Base-by-base conservation (phyloP, 2,329 filamentous ascomycete species). In the Xylariaceae sp. region DNA sequence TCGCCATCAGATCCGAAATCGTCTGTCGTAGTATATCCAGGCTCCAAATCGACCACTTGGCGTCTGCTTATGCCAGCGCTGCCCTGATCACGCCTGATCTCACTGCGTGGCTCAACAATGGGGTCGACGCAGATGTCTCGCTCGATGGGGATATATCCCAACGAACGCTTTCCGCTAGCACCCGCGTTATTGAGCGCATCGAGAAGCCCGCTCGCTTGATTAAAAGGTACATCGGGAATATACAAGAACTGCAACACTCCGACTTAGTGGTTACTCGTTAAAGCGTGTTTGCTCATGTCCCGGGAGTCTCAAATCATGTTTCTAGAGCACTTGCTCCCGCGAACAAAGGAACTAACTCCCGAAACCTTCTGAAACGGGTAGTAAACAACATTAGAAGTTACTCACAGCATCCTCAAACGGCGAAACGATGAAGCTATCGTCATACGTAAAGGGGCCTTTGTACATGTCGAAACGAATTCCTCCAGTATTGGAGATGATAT, bases 401-500 rank as follows among this genome's bases (percentile, higher is more conserved):
- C 22, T 27, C 22, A 27, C 22, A 1, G 69, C 64, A 43, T 82
- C 75, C 5, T 64, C 61, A 61, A 82, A 83, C 0, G 80, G 79
- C 0, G 75, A 77, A 0, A 81, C 75, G 54, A 82, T 81, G 62
- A 77, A 81, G 40, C 65, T 70, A 50, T 73, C 70, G 39, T 75
- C 72, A 15, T 67, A 74, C 0, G 81, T 84, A 60, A 85, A 86
- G 0, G 80, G 79, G 0, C 83, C 83, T 63, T 85, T 74, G 52
- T 79, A 73, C 11, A 86, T 65, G 56, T 86, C 82, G 58, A 84
- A 85, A 2, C 82, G 77, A 19, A 85, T 72, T 31, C 71, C 73
- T 22, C 81, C 82, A 0, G 80, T 83, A 64, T 85, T 86, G 52
- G 75, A 73, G 53, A 84, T 72, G 51, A 85, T 75, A 40, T 84